Evolutionary conservation across 2,329 filamentous ascomycete genomes (phyloP).

Genomic region (Alternaria infectoria): DNA sequence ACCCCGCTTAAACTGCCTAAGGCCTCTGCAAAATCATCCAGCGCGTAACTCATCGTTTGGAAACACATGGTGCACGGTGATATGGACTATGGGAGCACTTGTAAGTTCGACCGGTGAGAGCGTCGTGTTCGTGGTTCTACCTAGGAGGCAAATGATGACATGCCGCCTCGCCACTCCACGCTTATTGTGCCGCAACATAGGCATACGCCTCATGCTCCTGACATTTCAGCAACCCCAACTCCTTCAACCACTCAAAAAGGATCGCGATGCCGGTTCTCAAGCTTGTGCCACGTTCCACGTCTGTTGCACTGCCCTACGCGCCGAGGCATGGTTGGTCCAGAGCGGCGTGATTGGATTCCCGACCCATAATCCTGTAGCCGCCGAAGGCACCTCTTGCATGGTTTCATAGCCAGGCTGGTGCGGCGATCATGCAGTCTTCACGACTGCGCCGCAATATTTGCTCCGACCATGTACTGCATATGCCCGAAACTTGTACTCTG

Average conservation of each 20-base stretch:
- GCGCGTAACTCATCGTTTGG: neutral
- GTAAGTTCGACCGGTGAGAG: neutral
- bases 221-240: neutral
- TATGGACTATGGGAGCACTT: neutral
- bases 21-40: neutral
- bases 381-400: slow-evolving; percentile 9
- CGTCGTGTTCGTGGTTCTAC: neutral
- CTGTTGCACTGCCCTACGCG: slow-evolving; percentile 6
- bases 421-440: neutral
- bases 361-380: slow-evolving; percentile 4
- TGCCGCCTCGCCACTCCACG: neutral
- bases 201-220: neutral
- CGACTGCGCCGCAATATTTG: slow-evolving; percentile 15
- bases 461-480: slow-evolving; percentile 1
- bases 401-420: slow-evolving; percentile 1
- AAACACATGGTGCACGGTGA: neutral
- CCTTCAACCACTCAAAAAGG: neutral
- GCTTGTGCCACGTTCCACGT: slow-evolving; percentile 2
- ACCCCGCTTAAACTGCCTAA: neutral
- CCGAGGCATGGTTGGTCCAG: slow-evolving; percentile 9
- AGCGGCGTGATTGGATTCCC: neutral
- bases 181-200: neutral
- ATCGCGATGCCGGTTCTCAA: slow-evolving; percentile 1
- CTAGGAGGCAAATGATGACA: neutral
- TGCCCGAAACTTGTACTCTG: slow-evolving; percentile 5